These are phyloP conservation scores for Euphorbia lathyris DNA, from an alignment of 345 rosid genomes.

Conservation along the genomic window DNA sequence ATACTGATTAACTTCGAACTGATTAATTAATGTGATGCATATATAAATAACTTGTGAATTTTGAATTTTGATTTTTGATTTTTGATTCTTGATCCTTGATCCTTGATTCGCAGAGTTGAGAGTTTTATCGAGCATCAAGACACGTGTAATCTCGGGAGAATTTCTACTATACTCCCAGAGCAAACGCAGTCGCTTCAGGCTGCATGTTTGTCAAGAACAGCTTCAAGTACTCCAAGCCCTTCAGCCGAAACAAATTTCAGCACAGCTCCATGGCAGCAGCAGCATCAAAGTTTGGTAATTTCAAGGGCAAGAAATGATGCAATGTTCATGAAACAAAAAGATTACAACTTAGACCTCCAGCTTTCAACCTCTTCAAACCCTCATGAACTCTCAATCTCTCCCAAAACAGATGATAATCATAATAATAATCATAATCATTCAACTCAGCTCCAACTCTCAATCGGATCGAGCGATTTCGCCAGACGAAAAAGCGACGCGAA, in stretches of 20 bases:
- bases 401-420: constrained; percentile 36
- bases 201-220: constrained; percentile 54
- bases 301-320: constrained; percentile 28
- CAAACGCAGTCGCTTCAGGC: constrained; percentile 39
- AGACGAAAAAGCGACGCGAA: constrained; percentile 28
- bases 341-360: constrained; percentile 64
- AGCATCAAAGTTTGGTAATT: constrained; percentile 22
- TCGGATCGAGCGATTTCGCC: constrained; percentile 44
- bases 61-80: no score
- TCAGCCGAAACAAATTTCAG: constrained; percentile 50
- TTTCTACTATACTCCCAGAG: constrained; percentile 24
- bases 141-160: constrained; percentile 60
- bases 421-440: no score
- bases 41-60: no score
- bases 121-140: constrained; percentile 99
- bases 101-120: constrained; percentile 58
- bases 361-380: constrained; percentile 41
- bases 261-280: constrained; percentile 49
- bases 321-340: constrained; percentile 28
- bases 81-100: no score
- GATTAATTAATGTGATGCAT: background rate
- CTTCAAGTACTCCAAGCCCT: constrained; percentile 56
- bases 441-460: constrained; percentile 60
- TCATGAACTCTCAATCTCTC: constrained; percentile 22
- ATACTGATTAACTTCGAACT: constrained; percentile 2